Evolutionary conservation across 208 protist species (phyloP).

Genomic region (Leishmania martiniquensis): DNA sequence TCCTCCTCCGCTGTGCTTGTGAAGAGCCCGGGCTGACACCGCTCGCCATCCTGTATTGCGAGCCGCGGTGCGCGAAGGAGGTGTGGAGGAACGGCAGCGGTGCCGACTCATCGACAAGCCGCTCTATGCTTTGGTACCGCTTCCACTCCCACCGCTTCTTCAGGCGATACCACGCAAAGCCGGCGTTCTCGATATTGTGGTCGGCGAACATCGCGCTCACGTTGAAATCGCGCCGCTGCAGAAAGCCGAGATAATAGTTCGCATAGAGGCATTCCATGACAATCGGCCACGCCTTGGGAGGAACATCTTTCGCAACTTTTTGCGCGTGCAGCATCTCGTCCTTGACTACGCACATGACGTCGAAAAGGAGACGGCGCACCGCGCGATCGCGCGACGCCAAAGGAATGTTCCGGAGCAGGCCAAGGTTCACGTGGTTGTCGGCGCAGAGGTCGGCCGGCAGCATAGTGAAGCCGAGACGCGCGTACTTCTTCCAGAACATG

Average conservation of each 20-base stretch:
- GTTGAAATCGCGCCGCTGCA: constrained; percentile 85
- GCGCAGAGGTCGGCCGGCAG: constrained; percentile 88
- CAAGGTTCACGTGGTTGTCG: constrained; percentile 87
- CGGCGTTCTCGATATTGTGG: constrained; percentile 86
- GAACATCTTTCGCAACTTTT: constrained; percentile 56
- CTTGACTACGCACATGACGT: constrained; percentile 88
- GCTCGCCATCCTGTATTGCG: constrained; percentile 69
- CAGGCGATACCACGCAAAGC: constrained; percentile 80
- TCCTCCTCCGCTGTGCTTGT: constrained; percentile 1
- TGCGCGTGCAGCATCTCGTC: constrained; percentile 87
- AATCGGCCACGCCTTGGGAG: constrained; percentile 81
- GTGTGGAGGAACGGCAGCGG: constrained; percentile 70
- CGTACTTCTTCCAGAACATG: constrained; percentile 94
- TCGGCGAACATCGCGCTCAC: constrained; percentile 91
- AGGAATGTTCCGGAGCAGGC: constrained; percentile 83
- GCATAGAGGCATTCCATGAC: constrained; percentile 87
- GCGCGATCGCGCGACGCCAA: constrained; percentile 79
- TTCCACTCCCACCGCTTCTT: constrained; percentile 90
- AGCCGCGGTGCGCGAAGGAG: constrained; percentile 53
- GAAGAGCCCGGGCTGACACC: constrained; percentile 5
- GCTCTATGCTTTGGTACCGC: constrained; percentile 70
- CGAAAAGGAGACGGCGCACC: constrained; percentile 77
- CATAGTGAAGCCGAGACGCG: constrained; percentile 87
- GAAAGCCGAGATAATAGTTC: constrained; percentile 89
- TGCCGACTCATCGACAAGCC: constrained; percentile 70